Evolutionary conservation across 2,329 filamentous ascomycete genomes (phyloP).

Genomic region (Coccinonectria pachysandricola): DNA sequence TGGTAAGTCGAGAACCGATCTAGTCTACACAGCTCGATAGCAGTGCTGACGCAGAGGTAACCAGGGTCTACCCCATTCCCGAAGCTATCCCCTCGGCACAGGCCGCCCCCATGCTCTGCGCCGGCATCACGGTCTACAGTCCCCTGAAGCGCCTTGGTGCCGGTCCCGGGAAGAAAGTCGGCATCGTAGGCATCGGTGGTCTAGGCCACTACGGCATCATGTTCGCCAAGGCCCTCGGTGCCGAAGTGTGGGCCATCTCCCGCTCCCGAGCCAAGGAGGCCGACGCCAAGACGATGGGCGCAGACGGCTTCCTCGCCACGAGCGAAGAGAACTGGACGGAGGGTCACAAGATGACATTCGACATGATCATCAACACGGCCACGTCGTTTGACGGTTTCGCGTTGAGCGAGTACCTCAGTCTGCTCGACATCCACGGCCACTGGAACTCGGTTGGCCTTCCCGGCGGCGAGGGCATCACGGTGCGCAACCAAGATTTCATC

Average conservation of each 20-base stretch:
- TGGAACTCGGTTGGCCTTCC: conserved; percentile 76
- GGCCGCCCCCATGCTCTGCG: conserved; percentile 76
- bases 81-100: conserved; percentile 52
- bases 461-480: conserved; percentile 59
- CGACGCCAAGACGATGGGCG: conserved; percentile 49
- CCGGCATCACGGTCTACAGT: conserved; percentile 70
- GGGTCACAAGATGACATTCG: conserved; percentile 53
- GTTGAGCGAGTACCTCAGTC: conserved; percentile 59
- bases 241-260: conserved; percentile 52
- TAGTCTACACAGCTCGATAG: neutral
- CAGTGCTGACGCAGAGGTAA: neutral
- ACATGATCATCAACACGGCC: conserved; percentile 68
- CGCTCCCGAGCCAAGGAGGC: conserved; percentile 49
- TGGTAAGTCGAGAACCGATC: conserved; percentile 28
- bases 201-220: conserved; percentile 62
- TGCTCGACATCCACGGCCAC: conserved; percentile 71
- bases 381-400: conserved; percentile 60
- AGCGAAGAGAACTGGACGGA: conserved; percentile 47
- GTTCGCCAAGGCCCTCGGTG: conserved; percentile 57
- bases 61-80: conserved; percentile 61
- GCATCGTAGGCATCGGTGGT: conserved; percentile 62
- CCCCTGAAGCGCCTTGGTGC: conserved; percentile 67
- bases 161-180: conserved; percentile 70
- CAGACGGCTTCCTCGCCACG: conserved; percentile 50
- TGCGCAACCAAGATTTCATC: conserved; percentile 67